A percentile compares a stretch with the other conserved stretches of the same genome.
phyloP scores from a whole-genome alignment of 83 land plant genomes.

The Diphasiastrum complanatum region DNA sequence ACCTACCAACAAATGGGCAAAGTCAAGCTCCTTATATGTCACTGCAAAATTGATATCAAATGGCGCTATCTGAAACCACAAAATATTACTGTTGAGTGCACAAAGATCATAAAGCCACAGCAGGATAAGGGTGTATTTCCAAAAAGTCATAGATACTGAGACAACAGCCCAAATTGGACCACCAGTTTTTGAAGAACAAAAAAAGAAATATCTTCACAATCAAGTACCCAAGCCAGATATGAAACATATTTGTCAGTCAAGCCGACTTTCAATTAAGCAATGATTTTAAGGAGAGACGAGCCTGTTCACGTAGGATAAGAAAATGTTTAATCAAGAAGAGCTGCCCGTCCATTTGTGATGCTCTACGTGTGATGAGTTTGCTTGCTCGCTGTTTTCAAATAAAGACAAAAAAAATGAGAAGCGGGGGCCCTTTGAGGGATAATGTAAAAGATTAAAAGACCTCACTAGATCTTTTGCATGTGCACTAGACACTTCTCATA shows the following conservation, averaged over 20 bases:
- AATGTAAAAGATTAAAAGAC: neutral
- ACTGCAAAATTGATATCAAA: slow-evolving; percentile 98
- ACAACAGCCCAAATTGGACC: too few species aligned
- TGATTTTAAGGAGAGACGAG: slow-evolving; percentile 12
- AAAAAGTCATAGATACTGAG: too few species aligned
- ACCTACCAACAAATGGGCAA: slow-evolving; percentile 90
- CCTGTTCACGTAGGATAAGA: slow-evolving; percentile 89
- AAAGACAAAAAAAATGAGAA: neutral
- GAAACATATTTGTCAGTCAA: too few species aligned
- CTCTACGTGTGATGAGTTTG: slow-evolving; percentile 60
- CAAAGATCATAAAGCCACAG: too few species aligned
- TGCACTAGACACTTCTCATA: too few species aligned
- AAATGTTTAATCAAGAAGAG: slow-evolving; percentile 92
- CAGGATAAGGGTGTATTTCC: too few species aligned
- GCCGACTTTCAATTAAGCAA: neutral
- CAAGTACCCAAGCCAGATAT: too few species aligned
- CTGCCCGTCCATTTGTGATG: slow-evolving; percentile 93
- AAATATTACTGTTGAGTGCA: too few species aligned
- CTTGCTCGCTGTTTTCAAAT: slow-evolving; percentile 56
- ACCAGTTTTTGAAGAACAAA: neutral
- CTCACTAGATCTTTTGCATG: neutral
- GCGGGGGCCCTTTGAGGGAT: neutral
- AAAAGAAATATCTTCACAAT: neutral
- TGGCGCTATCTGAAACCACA: slow-evolving; percentile 68
- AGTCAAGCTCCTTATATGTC: slow-evolving; percentile 96